These are phyloP conservation scores for Scenedesmus sp. DNA, from an alignment of 163 green algal genomes.

Conservation along the genomic window DNA sequence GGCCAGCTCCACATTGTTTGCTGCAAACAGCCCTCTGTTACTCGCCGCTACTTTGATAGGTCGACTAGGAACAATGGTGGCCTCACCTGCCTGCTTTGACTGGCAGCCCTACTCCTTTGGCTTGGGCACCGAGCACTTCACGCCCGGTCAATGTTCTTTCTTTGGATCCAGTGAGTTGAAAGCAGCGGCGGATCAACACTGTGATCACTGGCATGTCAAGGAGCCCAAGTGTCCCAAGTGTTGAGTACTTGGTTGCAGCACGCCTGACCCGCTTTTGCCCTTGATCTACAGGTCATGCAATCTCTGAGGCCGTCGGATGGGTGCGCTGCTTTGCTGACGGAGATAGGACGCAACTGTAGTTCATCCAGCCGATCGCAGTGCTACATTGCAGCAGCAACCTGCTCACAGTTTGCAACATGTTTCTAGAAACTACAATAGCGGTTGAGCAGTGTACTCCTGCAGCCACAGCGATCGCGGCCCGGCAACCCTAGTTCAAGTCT, in stretches of 20 bases:
- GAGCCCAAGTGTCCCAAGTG: not conserved
- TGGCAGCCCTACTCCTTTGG: slow-evolving; percentile 28
- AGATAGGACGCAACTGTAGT: no score
- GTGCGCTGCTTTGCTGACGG: not conserved
- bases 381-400: no score
- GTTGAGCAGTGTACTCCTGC: no score
- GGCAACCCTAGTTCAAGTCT: no score
- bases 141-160: slow-evolving; percentile 36
- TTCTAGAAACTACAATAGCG: no score
- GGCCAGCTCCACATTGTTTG: not conserved
- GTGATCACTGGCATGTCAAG: not conserved
- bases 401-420: no score
- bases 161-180: not conserved
- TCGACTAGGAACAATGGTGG: not conserved
- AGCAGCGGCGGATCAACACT: no score
- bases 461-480: no score
- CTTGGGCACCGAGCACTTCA: not conserved
- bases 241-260: not conserved
- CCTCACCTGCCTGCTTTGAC: not conserved
- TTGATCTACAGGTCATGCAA: not conserved
- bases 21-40: not conserved
- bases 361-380: no score
- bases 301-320: slow-evolving; percentile 50
- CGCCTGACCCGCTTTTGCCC: not conserved
- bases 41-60: not conserved